phyloP scores from a whole-genome alignment of 306 rosid species.

The Inga laurina region DNA sequence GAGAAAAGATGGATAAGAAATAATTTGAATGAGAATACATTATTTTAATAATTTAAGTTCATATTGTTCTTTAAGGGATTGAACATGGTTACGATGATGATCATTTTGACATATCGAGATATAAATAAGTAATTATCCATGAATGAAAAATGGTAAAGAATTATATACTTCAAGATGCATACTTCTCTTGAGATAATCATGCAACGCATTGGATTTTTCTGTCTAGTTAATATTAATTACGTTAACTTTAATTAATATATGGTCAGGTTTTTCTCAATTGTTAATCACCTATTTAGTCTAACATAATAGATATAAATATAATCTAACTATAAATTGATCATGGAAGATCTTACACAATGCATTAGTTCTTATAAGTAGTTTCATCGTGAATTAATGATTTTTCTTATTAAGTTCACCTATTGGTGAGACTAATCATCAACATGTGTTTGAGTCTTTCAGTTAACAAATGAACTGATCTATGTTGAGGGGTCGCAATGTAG shows the following conservation, averaged over 20 bases:
- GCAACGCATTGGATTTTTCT: too few relatives aligned
- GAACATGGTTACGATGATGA: background rate
- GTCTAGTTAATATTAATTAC: too few relatives aligned
- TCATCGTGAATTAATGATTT: too few relatives aligned
- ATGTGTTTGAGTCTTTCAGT: background rate
- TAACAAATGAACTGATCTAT: too few relatives aligned
- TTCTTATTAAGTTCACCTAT: background rate
- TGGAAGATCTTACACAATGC: background rate
- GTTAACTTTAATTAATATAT: too few relatives aligned
- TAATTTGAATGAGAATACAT: background rate
- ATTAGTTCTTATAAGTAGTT: background rate
- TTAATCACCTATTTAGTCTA: too few relatives aligned
- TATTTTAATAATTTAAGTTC: background rate
- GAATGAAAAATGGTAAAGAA: background rate
- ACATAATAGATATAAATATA: too few relatives aligned
- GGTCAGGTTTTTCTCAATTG: too few relatives aligned
- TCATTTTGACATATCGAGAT: background rate
- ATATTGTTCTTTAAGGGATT: background rate
- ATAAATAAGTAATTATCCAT: background rate
- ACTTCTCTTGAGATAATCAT: too few relatives aligned
- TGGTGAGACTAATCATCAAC: background rate
- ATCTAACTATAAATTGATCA: background rate
- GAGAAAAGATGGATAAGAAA: background rate
- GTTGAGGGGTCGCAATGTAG: too few relatives aligned
- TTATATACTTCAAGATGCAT: too few relatives aligned